phyloP scores from a whole-genome alignment of 257 asterid genomes.

The Solanum paucissectum region DNA sequence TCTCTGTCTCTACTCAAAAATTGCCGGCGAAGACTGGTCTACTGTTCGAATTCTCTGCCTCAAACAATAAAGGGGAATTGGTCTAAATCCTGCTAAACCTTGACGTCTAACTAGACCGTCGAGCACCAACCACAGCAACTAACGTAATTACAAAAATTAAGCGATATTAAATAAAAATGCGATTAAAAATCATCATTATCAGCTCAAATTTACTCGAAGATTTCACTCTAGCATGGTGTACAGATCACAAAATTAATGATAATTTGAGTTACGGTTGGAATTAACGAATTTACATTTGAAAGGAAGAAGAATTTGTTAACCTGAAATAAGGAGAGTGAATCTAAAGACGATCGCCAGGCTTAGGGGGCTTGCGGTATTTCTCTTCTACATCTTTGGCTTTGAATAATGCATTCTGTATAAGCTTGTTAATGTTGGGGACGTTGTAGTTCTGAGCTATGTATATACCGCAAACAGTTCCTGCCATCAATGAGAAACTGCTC shows the following conservation, averaged over 20 bases:
- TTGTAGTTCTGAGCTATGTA: constrained; percentile 51
- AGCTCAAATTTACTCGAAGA: not conserved
- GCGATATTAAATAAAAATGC: not conserved
- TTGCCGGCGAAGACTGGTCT: not conserved
- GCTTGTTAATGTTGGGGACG: constrained; percentile 35
- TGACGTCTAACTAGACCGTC: not conserved
- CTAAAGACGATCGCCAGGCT: constrained; percentile 32
- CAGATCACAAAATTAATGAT: not conserved
- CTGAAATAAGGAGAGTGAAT: not conserved
- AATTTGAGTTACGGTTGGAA: not conserved
- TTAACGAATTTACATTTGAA: not conserved
- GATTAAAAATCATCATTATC: not conserved
- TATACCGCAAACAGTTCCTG: constrained; percentile 35
- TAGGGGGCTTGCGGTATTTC: constrained; percentile 49
- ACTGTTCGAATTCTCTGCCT: not conserved
- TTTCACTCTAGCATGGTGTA: not conserved
- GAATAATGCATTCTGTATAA: constrained; percentile 23
- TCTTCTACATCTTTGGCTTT: constrained; percentile 42
- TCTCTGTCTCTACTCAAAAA: not conserved
- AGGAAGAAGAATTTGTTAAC: not conserved
- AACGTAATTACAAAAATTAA: not conserved
- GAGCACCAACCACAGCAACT: not conserved
- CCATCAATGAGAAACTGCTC: constrained; percentile 10
- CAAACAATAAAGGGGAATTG: not conserved
- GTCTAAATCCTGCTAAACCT: not conserved